These are phyloP conservation scores for Castanea crenata DNA, from an alignment of 306 rosid genomes.

Conservation along the genomic window DNA sequence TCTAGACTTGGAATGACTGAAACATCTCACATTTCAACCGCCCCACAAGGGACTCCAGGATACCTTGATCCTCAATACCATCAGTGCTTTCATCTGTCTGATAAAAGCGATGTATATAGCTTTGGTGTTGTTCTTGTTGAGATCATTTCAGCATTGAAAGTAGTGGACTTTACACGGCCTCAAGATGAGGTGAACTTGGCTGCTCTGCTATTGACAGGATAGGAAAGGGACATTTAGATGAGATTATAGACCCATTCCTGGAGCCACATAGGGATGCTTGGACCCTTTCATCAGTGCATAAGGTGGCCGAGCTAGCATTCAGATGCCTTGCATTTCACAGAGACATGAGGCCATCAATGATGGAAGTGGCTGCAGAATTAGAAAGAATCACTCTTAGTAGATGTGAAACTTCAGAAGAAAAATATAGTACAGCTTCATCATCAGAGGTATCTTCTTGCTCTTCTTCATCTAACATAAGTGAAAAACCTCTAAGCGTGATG, in stretches of 20 bases:
- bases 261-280: conserved; percentile 38
- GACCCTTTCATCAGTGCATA: conserved; percentile 53
- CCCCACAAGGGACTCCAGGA: conserved; percentile 97
- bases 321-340: conserved; percentile 87
- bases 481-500: conserved; percentile 43
- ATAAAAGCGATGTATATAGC: conserved; percentile 90
- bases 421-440: conserved; percentile 40
- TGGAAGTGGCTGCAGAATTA: conserved; percentile 76
- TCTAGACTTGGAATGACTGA: conserved; percentile 79
- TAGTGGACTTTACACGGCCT: conserved; percentile 77
- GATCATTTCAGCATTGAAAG: conserved; percentile 77
- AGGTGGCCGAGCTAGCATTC: conserved; percentile 85
- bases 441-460: conserved; percentile 46
- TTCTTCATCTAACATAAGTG: conserved; percentile 46
- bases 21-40: conserved; percentile 84
- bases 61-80: conserved; percentile 96
- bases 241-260: conserved; percentile 71
- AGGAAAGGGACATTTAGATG: conserved; percentile 56
- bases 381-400: conserved; percentile 50
- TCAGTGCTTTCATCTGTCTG: conserved; percentile 89
- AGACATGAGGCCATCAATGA: conserved; percentile 92
- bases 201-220: conserved; percentile 59
- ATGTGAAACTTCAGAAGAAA: conserved; percentile 43
- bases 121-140: conserved; percentile 92
- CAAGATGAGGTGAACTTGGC: conserved; percentile 80